Conservation (phyloP, 169 alveolate genomes). For the Plasmodium ovale region DNA sequence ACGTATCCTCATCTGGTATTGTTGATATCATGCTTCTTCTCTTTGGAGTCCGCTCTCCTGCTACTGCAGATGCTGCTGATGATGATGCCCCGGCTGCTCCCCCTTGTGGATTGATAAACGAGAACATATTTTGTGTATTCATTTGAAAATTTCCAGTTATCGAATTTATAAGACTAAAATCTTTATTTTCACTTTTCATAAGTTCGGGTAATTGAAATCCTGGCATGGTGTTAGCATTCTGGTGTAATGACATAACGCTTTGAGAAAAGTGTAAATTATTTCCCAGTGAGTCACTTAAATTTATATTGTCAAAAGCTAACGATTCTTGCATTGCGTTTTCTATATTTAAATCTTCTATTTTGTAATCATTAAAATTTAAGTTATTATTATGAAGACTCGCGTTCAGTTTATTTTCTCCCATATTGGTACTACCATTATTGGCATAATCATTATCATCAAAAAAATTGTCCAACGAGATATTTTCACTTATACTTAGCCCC, state of each 20-base stretch:
- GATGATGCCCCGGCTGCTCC: too few relatives aligned
- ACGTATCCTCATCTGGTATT: constrained; percentile 71
- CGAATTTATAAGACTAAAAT: constrained; percentile 37
- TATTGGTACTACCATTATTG: constrained; percentile 6
- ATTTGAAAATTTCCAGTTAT: constrained; percentile 13
- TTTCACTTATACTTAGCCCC: constrained; percentile 17
- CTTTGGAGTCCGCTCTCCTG: too few relatives aligned
- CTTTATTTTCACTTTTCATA: constrained; percentile 63
- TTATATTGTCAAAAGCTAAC: constrained; percentile 54
- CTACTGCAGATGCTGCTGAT: too few relatives aligned
- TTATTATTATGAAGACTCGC: constrained; percentile 13
- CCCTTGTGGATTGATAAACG: constrained; percentile 12
- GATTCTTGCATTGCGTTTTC: constrained; percentile 76
- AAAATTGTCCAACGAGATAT: constrained; percentile 35
- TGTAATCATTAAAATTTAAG: constrained; percentile 18
- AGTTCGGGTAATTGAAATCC: constrained; percentile 37
- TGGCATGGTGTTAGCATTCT: neutral
- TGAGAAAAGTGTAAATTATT: constrained; percentile 53
- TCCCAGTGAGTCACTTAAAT: constrained; percentile 43
- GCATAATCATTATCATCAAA: constrained; percentile 13
- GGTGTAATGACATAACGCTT: constrained; percentile 24
- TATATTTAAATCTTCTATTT: constrained; percentile 66
- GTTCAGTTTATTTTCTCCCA: constrained; percentile 9
- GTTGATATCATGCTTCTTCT: constrained; percentile 27
- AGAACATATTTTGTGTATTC: constrained; percentile 1